These are phyloP conservation scores for Dillenia suffruticosa DNA, from an alignment of 164 flowering plant species.

Conservation along the genomic window DNA sequence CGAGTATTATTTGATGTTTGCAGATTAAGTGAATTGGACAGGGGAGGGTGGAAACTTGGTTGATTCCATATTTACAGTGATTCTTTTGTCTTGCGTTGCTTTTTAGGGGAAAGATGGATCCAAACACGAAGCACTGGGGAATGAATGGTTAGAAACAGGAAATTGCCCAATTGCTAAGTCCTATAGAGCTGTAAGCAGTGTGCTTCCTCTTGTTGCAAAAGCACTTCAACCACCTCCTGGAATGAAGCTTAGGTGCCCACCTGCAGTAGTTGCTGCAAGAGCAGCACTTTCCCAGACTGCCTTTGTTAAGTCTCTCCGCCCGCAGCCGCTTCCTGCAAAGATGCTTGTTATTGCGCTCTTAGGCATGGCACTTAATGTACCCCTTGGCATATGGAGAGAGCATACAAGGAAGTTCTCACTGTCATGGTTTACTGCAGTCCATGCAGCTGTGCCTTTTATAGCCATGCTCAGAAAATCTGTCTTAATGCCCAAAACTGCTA, in stretches of 20 bases:
- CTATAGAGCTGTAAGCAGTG: constrained; percentile 58
- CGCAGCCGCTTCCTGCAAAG: constrained; percentile 66
- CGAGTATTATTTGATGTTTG: too few species aligned
- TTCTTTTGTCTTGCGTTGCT: not conserved
- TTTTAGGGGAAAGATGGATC: constrained; percentile 42
- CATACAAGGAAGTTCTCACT: constrained; percentile 78
- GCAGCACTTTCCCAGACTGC: constrained; percentile 80
- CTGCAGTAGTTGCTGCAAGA: constrained; percentile 73
- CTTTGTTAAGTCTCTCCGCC: constrained; percentile 62
- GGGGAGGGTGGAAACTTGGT: too few species aligned
- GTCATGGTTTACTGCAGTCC: constrained; percentile 82
- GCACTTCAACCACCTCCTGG: constrained; percentile 67
- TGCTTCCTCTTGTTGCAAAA: constrained; percentile 71
- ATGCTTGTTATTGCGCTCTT: constrained; percentile 57
- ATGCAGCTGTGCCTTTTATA: constrained; percentile 90
- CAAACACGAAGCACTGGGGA: constrained; percentile 62
- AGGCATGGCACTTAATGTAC: constrained; percentile 86
- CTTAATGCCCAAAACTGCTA: constrained; percentile 77
- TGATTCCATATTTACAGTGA: too few species aligned
- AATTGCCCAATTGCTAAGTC: constrained; percentile 91
- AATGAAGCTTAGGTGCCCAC: constrained; percentile 68
- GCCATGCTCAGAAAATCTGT: constrained; percentile 77
- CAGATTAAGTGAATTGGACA: too few species aligned
- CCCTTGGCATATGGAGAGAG: constrained; percentile 80
- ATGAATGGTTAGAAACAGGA: constrained; percentile 73